Evolutionary conservation across 176 grass and related monocot genomes (phyloP).

Genomic region (Tillandsia leiboldiana): DNA sequence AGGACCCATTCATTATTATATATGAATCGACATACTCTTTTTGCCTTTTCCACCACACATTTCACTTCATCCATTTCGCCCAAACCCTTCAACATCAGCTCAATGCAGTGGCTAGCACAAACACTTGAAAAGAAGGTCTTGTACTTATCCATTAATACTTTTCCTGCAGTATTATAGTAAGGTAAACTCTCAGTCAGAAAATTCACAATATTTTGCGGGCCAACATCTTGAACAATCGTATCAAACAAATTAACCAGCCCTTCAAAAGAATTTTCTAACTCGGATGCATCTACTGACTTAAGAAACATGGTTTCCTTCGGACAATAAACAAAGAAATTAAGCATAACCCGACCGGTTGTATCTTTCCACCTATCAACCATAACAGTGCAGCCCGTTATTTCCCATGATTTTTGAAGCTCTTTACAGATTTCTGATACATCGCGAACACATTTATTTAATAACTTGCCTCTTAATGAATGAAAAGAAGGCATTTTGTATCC

Average conservation of each 20-base stretch:
- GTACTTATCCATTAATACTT: conserved; percentile 26
- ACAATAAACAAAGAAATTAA: conserved; percentile 43
- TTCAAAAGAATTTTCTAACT: conserved; percentile 13
- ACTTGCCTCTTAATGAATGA: conserved; percentile 27
- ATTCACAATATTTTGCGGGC: conserved; percentile 30
- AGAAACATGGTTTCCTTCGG: conserved; percentile 34
- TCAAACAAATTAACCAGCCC: conserved; percentile 33
- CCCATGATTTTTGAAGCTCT: conserved; percentile 34
- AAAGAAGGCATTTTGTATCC: conserved; percentile 29
- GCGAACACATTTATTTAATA: conserved; percentile 21
- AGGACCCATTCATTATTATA: conserved; percentile 34
- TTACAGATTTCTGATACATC: conserved; percentile 18
- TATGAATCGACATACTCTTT: conserved; percentile 35
- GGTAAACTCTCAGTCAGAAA: conserved; percentile 30
- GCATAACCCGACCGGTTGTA: neutral
- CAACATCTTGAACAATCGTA: conserved; percentile 33
- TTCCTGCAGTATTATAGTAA: conserved; percentile 36
- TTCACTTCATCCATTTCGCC: conserved; percentile 36
- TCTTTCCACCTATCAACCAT: conserved; percentile 22
- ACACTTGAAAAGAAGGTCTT: conserved; percentile 46
- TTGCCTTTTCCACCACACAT: conserved; percentile 24
- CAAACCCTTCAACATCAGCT: conserved; percentile 36
- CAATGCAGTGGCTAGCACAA: conserved; percentile 32
- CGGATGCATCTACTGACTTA: conserved; percentile 31
- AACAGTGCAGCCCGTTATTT: conserved; percentile 25